These are phyloP conservation scores for Chlorella sp. DNA, from an alignment of 139 green algal species.

Conservation along the genomic window DNA sequence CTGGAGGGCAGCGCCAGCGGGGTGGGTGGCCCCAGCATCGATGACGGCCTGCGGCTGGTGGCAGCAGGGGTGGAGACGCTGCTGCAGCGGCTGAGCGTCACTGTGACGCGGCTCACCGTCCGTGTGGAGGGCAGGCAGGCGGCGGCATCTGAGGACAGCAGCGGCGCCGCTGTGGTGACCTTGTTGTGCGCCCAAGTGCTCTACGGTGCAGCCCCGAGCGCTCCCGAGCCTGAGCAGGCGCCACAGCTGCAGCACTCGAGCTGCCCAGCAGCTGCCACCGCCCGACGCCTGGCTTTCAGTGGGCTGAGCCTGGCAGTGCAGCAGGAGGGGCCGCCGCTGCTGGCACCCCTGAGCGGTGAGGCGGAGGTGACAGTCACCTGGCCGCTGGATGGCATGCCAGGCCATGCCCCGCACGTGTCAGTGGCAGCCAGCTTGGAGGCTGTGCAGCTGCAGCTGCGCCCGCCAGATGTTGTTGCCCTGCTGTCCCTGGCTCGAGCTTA, in stretches of 20 bases:
- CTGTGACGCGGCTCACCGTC: constrained; percentile 48
- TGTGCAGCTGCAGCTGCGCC: constrained; percentile 54
- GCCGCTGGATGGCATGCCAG: not conserved
- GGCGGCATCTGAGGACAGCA: not conserved
- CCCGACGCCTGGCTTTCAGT: not conserved
- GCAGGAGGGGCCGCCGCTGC: not conserved
- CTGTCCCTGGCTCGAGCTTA: not conserved
- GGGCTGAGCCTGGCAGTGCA: constrained; percentile 7
- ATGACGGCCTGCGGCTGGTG: constrained; percentile 63
- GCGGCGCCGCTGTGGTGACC: not conserved
- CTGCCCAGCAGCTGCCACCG: not conserved
- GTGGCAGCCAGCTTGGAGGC: constrained; percentile 45
- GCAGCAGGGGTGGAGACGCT: constrained; percentile 68
- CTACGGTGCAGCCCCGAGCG: constrained; percentile 4
- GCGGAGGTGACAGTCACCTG: constrained; percentile 1
- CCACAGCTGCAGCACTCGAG: not conserved
- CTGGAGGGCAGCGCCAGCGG: constrained; percentile 35
- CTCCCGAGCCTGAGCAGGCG: not conserved
- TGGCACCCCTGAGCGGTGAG: not conserved
- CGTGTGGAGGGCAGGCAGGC: constrained; percentile 39
- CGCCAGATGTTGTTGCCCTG: constrained; percentile 33
- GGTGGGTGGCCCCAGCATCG: not conserved
- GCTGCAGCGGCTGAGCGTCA: constrained; percentile 65
- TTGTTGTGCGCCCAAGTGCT: not conserved
- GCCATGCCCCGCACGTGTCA: constrained; percentile 6